Conservation (phyloP, 306 rosid species). For the Cucurbita ficifolia region DNA sequence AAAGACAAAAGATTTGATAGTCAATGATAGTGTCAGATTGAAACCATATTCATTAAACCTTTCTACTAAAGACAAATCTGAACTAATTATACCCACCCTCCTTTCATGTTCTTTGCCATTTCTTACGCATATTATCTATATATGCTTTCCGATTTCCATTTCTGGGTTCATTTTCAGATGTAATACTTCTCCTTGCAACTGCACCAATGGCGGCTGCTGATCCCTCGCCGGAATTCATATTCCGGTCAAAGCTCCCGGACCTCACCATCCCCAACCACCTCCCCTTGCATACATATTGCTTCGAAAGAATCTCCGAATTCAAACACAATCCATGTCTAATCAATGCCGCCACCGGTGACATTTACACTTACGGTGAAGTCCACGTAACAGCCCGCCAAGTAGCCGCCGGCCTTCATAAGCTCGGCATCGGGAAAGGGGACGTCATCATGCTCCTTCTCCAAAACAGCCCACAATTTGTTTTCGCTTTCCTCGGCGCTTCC, state of each 20-base stretch:
- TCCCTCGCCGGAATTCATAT: neutral
- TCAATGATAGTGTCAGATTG: neutral
- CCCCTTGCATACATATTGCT: constrained; percentile 60
- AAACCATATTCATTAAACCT: neutral
- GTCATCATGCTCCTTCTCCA: constrained; percentile 69
- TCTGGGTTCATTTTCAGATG: too few relatives aligned
- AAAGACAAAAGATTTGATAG: neutral
- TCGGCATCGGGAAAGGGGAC: constrained; percentile 39
- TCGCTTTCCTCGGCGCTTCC: constrained; percentile 57
- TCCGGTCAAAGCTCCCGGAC: constrained; percentile 52
- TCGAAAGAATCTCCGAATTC: constrained; percentile 40
- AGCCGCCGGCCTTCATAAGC: constrained; percentile 41
- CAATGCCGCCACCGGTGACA: constrained; percentile 37
- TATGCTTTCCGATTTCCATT: too few relatives aligned
- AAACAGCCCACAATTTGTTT: constrained; percentile 49
- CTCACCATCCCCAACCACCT: constrained; percentile 66
- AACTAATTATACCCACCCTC: neutral
- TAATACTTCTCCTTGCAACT: too few relatives aligned
- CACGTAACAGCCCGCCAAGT: constrained; percentile 32
- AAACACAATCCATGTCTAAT: constrained; percentile 52
- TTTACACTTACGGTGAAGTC: constrained; percentile 32
- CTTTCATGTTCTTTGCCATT: neutral
- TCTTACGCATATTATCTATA: neutral
- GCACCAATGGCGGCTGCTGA: neutral
- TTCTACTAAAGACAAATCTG: neutral